Base-by-base conservation (phyloP, 208 protist genomes). In the Leishmania gerbilli region DNA sequence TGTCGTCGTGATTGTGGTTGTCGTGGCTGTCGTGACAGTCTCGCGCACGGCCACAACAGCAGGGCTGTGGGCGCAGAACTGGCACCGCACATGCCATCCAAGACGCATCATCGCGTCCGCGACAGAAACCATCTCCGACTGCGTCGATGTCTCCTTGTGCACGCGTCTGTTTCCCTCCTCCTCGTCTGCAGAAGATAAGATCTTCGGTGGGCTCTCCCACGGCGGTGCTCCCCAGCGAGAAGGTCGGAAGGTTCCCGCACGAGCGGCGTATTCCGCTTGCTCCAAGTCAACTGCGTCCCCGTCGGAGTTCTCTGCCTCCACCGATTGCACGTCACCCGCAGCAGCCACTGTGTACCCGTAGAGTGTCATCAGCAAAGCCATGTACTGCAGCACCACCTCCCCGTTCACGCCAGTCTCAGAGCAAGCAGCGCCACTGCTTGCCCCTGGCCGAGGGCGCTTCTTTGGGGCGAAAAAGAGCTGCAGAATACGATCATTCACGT, bases 401-500 rank as follows among this genome's bases (percentile, higher is more conserved):
- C 49, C 76, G 0, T 65, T 53, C 21, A 58, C 58, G 51, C 24
- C 75, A 8, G 17, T 31, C 11, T 83, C 82, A 5, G 76, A 11
- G 6, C 31, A 24, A 71, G 40, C 65, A 5, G 31, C 81, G 1
- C 21, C 49, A 1, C 21, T 58, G 31, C 17, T 60, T 3, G 21
- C 27, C 40, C 83, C 80, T 47, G 51, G 42, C 1, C 80, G 76
- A 17, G 27, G 58, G 2, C 71, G 85, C 72, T 84, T 82, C 21
- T 71, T 71, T 27, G 82, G 37, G 13, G 83, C 21, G 51, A 90
- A 90, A 51, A 90, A 88, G 9, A 90, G 77, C 21, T 74, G 53
- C 37, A 90, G 67, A 55, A 90, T 90, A 24, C 87, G 79, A 4
- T 81, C 77, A 71, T 87, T 81, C 31, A 80, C 72, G 68, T 76